Evolutionary conservation across 495 filamentous ascomycete species (phyloP), one percentile per base, ranked within the genome.

Genomic region (Cetradonia linearis): DNA sequence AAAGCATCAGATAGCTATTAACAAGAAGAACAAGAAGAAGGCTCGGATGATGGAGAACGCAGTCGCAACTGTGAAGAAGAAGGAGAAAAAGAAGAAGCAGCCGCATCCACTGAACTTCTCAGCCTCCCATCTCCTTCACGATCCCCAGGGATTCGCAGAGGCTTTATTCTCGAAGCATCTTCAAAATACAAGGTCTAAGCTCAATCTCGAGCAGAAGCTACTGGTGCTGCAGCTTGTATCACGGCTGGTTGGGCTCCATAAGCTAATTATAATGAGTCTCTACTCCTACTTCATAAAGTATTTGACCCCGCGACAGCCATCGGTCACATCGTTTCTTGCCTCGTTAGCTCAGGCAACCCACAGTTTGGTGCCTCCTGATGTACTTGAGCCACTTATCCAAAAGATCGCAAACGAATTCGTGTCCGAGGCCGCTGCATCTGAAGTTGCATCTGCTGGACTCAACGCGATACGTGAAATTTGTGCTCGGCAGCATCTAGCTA

Each of bases 331-430:
- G 0, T 96, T 97, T 70, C 79, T 99, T 36, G 94, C 92, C 23
- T 93, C 86, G 3, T 79, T 96, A 55, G 93, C 93, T 16, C 94
- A 97, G 73, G 85, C 87, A 14, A 88, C 89, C 13, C 93, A 99
- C 70, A 85, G 85, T 63, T 77, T 96, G 36, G 91, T 97, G 14
- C 93, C 93, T 2, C 94, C 94, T 1, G 93, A 99, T 74, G 86
- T 84, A 6, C 80, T 99, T 23, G 91, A 96, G 72, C 91, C 93
- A 1, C 74, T 99, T 27, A 73, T 99, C 18, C 85, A 88, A 70
- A 97, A 96, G 76, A 96, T 99, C 62, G 92, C 93, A 40, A 95
- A 96, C 59, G 91, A 96, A 72, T 99, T 99, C 68, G 92, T 99
- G 9, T 95, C 89, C 0, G 93, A 99, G 70, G 93, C 90, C 16